A percentile compares a stretch with the other conserved stretches of the same genome.
Conservation (phyloP, 768 basidiomycete species). For the Hypsizygus marmoreus region DNA sequence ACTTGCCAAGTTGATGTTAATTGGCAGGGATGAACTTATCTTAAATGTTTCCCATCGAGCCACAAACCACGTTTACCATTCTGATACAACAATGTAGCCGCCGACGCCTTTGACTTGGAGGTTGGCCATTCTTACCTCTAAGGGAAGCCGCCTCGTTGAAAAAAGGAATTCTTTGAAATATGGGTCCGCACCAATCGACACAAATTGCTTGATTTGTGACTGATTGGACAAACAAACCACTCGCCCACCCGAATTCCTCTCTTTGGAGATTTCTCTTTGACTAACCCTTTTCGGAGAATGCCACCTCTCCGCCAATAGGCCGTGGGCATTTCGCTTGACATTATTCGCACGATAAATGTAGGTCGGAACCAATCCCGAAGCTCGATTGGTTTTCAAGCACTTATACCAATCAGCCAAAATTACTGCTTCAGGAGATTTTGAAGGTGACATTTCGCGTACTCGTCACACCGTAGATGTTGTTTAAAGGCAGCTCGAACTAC, state of each 20-base stretch:
- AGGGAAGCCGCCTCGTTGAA: background rate
- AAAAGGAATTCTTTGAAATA: constrained; percentile 15
- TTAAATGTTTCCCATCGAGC: too few relatives aligned
- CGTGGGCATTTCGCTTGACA: constrained; percentile 5
- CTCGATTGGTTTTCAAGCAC: constrained; percentile 18
- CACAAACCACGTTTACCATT: too few relatives aligned
- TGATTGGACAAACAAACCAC: constrained; percentile 11
- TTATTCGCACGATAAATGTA: constrained; percentile 26
- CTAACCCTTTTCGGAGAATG: constrained; percentile 8
- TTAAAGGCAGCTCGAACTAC: constrained; percentile 17
- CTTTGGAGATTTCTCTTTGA: constrained; percentile 11
- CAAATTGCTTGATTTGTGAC: constrained; percentile 12
- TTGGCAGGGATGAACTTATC: too few relatives aligned
- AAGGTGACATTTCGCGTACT: constrained; percentile 17
- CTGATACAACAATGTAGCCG: too few relatives aligned
- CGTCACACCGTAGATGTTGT: constrained; percentile 16
- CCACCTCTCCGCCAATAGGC: constrained; percentile 11
- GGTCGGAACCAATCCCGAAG: constrained; percentile 31
- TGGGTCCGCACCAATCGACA: constrained; percentile 25
- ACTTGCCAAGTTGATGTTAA: too few relatives aligned
- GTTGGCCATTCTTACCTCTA: background rate
- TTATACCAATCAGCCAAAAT: constrained; percentile 22
- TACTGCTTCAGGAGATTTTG: constrained; percentile 16
- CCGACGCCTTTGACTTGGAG: too few relatives aligned
- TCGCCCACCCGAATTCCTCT: constrained; percentile 18